Conservation (phyloP, 1,284 basidiomycete genomes). For the Malassezia sympodialis region DNA sequence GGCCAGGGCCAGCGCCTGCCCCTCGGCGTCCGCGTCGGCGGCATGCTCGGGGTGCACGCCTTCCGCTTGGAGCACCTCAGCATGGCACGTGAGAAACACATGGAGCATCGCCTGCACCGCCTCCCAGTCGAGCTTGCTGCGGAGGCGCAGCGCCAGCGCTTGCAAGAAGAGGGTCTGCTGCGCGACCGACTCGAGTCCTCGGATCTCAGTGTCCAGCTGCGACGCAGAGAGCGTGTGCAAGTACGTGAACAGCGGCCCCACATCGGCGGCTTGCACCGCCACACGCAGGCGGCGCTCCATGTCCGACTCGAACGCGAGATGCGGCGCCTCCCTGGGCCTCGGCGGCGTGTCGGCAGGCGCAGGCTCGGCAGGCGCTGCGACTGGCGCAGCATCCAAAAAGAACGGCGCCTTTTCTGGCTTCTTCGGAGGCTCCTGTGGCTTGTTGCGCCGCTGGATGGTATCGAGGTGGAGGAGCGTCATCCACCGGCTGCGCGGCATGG, state of each 20-base stretch:
- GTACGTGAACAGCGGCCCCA: conserved; percentile 63
- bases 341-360: neutral
- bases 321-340: neutral
- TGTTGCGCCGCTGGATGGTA: conserved; percentile 80
- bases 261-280: conserved; percentile 23
- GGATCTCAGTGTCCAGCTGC: conserved; percentile 79
- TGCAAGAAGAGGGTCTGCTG: conserved; percentile 63
- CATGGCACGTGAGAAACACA: conserved; percentile 74
- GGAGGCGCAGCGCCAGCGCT: conserved; percentile 64
- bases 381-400: conserved; percentile 56
- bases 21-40: neutral
- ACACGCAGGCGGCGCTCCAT: conserved; percentile 26
- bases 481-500: conserved; percentile 86
- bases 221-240: conserved; percentile 80
- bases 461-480: conserved; percentile 92
- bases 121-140: conserved; percentile 80
- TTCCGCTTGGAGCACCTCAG: conserved; percentile 63
- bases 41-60: conserved; percentile 17
- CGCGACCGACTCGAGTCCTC: conserved; percentile 60
- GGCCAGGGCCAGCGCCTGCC: conserved; percentile 57
- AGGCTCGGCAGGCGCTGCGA: neutral
- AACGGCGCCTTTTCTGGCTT: conserved; percentile 90
- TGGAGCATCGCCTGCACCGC: conserved; percentile 80
- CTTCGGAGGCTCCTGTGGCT: conserved; percentile 89
- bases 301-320: conserved; percentile 25